Evolutionary conservation across 495 filamentous ascomycete species (phyloP), one percentile per base, ranked within the genome.

Genomic region (Amorphotheca resinae): DNA sequence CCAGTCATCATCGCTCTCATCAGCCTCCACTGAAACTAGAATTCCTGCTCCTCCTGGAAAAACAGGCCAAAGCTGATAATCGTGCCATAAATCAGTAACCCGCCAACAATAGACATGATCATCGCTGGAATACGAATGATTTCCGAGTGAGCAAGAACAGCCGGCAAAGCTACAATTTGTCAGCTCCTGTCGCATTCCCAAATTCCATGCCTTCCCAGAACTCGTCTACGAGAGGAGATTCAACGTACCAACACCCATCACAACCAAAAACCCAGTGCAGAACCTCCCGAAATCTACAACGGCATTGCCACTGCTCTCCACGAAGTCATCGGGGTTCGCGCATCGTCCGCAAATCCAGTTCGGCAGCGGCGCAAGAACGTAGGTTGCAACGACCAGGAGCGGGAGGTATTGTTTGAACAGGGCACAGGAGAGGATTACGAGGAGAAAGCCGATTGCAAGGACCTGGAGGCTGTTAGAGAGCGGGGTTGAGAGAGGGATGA

Each of bases 51-150:
- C 59, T 95, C 87, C 60, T 87, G 79, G 72, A 99, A 99, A 66
- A 96, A 96, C 85, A 93, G 85, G 30, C 76, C 80, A 64, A 99
- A 99, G 60, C 79, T 87, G 59, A 96, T 91, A 58, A 99, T 95
- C 11, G 91, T 99, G 25, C 86, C 87, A 61, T 99, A 99, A 52
- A 96, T 96, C 60, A 99, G 61, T 31, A 95, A 62, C 33, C 91
- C 91, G 16, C 91, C 91, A 38, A 91, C 62, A 51, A 96, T 83
- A 22, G 80, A 88, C 91, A 99, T 96, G 59, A 83, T 64, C 84
- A 94, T 94, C 22, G 91, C 91, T n/a, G 83, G 73, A 31, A 80
- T 58, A 40, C 72, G 53, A 51, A 99, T 96, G 32, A 84, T 65
- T 34, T 71, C 75, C 48, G 81, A 83, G 63, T 95, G 91, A 12